Conservation (phyloP, 148 eudicot species). For the Diospyros lotus region DNA sequence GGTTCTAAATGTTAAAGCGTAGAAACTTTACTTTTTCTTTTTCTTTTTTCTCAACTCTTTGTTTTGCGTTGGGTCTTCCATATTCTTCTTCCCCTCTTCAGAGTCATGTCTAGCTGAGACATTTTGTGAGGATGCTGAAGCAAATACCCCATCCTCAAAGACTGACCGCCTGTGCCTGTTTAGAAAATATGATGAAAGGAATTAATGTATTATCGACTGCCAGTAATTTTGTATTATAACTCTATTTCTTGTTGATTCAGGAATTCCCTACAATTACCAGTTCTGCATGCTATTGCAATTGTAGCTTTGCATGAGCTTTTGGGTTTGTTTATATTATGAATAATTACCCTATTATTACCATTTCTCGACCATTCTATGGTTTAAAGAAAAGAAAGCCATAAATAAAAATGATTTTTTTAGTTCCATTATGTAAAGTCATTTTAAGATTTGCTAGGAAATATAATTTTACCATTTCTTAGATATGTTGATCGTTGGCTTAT, state of each 20-base stretch:
- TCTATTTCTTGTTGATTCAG: not conserved
- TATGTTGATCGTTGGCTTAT: too few relatives aligned
- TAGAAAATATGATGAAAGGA: not conserved
- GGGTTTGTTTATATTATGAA: too few relatives aligned
- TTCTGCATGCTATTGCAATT: too few relatives aligned
- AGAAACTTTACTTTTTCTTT: not conserved
- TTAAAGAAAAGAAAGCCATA: too few relatives aligned
- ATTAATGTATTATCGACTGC: constrained; percentile 6
- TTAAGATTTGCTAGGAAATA: too few relatives aligned
- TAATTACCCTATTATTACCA: too few relatives aligned
- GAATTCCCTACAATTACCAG: not conserved
- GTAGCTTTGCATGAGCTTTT: too few relatives aligned
- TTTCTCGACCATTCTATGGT: too few relatives aligned
- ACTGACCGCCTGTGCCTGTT: not conserved
- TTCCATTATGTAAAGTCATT: too few relatives aligned
- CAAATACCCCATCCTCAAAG: not conserved
- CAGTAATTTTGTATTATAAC: not conserved
- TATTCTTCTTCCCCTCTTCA: not conserved
- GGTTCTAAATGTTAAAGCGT: not conserved
- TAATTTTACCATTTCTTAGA: too few relatives aligned
- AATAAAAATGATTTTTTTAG: too few relatives aligned
- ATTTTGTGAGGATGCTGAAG: constrained; percentile 15
- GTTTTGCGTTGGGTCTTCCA: not conserved
- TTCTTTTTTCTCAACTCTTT: not conserved
- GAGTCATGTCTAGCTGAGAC: not conserved